Conservation (phyloP, 2,329 filamentous ascomycete genomes). For the Aspergillus sp. region DNA sequence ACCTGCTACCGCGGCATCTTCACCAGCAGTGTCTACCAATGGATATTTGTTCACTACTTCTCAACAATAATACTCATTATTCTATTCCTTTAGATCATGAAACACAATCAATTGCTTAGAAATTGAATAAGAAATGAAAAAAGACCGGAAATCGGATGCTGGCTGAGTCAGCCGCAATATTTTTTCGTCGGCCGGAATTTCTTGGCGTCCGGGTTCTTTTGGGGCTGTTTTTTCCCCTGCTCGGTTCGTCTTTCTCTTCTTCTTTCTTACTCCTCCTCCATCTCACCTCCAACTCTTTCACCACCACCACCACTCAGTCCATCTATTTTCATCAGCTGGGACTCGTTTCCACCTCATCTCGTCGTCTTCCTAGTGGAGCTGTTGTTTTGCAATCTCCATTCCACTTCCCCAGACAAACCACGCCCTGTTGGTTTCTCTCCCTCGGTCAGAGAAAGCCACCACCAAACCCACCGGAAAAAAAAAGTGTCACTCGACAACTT, state of each 20-base stretch:
- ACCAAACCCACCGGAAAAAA: slow-evolving; percentile 12
- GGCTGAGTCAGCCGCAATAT: slow-evolving; percentile 9
- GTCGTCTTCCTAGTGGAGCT: slow-evolving; percentile 1
- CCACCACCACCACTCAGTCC: background rate
- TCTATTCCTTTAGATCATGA: no score
- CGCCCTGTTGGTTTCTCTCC: slow-evolving; percentile 30
- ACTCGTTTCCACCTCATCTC: slow-evolving; percentile 2
- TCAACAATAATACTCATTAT: no score
- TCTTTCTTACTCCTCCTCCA: slow-evolving; percentile 11
- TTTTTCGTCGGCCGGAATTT: slow-evolving; percentile 8
- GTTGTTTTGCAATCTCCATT: background rate
- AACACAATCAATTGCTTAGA: no score
- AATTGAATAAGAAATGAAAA: no score
- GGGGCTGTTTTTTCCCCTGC: slow-evolving; percentile 15
- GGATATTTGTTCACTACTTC: no score
- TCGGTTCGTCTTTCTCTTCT: slow-evolving; percentile 16
- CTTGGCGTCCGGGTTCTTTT: slow-evolving; percentile 19
- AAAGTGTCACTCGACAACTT: slow-evolving; percentile 44
- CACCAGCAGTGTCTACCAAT: no score
- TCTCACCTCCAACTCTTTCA: slow-evolving; percentile 7
- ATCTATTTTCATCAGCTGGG: background rate
- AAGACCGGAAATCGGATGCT: background rate
- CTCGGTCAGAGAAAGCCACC: slow-evolving; percentile 36
- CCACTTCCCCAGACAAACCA: slow-evolving; percentile 26
- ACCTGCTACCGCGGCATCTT: no score